These are phyloP conservation scores for Radiomyces spectabilis DNA, from an alignment of 192 early-diverging fungal genomes.

Conservation along the genomic window DNA sequence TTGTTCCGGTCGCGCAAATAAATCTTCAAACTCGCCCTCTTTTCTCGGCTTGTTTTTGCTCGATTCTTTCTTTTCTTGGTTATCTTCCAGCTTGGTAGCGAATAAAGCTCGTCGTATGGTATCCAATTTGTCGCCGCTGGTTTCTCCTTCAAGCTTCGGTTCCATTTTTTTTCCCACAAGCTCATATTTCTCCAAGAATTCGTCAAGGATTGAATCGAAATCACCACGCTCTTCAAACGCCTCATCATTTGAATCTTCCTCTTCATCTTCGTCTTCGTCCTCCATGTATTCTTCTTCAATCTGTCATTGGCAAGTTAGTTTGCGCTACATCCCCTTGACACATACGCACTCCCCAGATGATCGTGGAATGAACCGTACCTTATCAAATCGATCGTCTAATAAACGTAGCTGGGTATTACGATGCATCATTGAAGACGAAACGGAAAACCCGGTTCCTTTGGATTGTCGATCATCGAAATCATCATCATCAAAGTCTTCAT, in stretches of 20 bases:
- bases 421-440: slow-evolving; percentile 91
- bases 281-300: slow-evolving; percentile 54
- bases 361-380: too few relatives aligned
- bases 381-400: slow-evolving; percentile 92
- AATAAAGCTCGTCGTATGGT: slow-evolving; percentile 50
- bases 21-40: slow-evolving; percentile 27
- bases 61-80: slow-evolving; percentile 28
- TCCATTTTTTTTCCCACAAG: slow-evolving; percentile 64
- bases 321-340: background rate
- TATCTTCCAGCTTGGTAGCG: slow-evolving; percentile 24
- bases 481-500: slow-evolving; percentile 30
- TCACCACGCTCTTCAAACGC: slow-evolving; percentile 55
- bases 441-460: slow-evolving; percentile 60
- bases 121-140: slow-evolving; percentile 48
- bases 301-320: slow-evolving; percentile 8
- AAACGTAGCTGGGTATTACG: slow-evolving; percentile 85
- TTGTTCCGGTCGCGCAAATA: slow-evolving; percentile 34
- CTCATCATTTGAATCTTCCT: slow-evolving; percentile 40
- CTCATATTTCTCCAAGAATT: slow-evolving; percentile 74
- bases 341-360: too few relatives aligned
- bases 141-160: slow-evolving; percentile 56
- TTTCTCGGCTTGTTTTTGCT: slow-evolving; percentile 3
- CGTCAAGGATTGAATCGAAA: slow-evolving; percentile 65
- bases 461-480: slow-evolving; percentile 40
- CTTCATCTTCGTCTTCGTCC: slow-evolving; percentile 49